Percentiles rank a stretch among this genome's conserved stretches.
These are phyloP conservation scores for Lycium barbarum DNA, from an alignment of 257 asterid species.

Conservation along the genomic window DNA sequence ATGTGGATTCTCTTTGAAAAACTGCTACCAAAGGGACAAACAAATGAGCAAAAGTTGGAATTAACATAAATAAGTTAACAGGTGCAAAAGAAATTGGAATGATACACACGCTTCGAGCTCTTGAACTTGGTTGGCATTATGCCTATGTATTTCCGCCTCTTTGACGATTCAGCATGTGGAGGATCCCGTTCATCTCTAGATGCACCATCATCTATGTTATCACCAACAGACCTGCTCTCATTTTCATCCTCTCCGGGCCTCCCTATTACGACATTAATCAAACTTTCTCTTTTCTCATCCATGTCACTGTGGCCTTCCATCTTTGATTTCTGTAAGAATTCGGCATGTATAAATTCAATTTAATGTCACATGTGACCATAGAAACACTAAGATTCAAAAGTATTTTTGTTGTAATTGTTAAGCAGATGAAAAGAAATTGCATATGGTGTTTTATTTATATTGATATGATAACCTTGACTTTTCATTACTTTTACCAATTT, in stretches of 20 bases:
- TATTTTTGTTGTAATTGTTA: too few species aligned
- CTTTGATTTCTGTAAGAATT: conserved; percentile 58
- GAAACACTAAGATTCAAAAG: background rate
- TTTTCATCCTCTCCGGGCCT: conserved; percentile 55
- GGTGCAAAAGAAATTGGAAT: background rate
- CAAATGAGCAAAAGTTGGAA: background rate
- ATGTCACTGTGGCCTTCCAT: conserved; percentile 69
- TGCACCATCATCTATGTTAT: conserved; percentile 58
- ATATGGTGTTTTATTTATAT: background rate
- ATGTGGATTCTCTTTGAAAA: conserved; percentile 83
- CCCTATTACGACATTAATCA: conserved; percentile 44
- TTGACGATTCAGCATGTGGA: conserved; percentile 43
- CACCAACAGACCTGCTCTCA: conserved; percentile 69
- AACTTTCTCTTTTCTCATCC: conserved; percentile 54
- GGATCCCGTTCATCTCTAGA: conserved; percentile 68
- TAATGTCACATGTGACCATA: background rate
- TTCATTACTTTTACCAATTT: background rate
- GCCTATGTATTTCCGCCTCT: conserved; percentile 66
- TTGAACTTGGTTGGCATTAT: conserved; percentile 72
- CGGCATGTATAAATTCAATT: background rate
- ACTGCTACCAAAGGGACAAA: conserved; percentile 37
- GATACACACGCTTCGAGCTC: conserved; percentile 72
- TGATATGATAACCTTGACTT: background rate
- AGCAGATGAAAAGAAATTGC: background rate
- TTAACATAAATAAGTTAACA: background rate